Evolutionary conservation across 345 rosid genomes (phyloP).

Genomic region (Clarkia xantiana): DNA sequence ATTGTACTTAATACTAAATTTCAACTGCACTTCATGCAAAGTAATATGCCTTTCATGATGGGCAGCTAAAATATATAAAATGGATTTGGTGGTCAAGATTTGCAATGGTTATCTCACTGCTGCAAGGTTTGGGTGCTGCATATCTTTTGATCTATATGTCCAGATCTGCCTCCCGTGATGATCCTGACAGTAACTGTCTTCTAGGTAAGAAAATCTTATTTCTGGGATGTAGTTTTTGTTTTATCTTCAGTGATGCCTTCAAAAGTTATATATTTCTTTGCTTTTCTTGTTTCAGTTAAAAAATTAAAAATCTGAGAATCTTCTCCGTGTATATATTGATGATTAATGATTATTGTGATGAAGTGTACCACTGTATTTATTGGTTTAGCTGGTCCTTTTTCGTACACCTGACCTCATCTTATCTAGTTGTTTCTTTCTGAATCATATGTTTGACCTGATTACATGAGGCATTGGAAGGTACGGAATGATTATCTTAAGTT

Average conservation of each 20-base stretch:
- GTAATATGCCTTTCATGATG: conserved; percentile 4
- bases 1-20: neutral
- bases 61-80: conserved; percentile 56
- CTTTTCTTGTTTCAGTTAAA: neutral
- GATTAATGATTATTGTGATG: too few species aligned
- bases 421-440: too few species aligned
- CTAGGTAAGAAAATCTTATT: conserved; percentile 31
- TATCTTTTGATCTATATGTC: conserved; percentile 42
- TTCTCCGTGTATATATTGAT: too few species aligned
- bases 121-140: conserved; percentile 52
- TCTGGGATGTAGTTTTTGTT: neutral
- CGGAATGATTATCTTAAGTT: too few species aligned
- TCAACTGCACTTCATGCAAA: neutral
- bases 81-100: conserved; percentile 84
- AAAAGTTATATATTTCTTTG: neutral
- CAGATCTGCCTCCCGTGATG: conserved; percentile 31
- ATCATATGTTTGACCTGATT: too few species aligned
- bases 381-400: too few species aligned
- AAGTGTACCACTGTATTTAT: too few species aligned
- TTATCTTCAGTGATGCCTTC: neutral
- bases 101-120: conserved; percentile 34
- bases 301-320: too few species aligned
- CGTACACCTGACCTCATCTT: too few species aligned
- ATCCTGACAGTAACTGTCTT: conserved; percentile 28
- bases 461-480: too few species aligned